Evolutionary conservation across 495 filamentous ascomycete species (phyloP).

Genomic region (Penicillium mononematosum): DNA sequence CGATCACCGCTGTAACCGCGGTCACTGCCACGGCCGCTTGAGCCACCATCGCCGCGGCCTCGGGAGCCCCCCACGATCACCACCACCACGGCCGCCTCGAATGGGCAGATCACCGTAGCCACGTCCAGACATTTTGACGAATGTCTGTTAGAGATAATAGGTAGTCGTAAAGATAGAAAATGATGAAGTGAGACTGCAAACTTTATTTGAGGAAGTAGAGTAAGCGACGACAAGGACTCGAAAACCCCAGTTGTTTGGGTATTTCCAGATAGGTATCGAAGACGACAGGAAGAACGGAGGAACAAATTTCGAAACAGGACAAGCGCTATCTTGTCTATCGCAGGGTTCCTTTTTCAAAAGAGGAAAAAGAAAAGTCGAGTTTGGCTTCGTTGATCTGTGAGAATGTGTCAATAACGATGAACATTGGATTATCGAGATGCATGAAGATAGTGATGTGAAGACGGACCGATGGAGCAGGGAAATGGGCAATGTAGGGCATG

Average conservation of each 20-base stretch:
- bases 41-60: neutral
- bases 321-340: neutral
- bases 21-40: neutral
- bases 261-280: too few species aligned
- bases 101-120: constrained; percentile 2
- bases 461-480: neutral
- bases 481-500: neutral
- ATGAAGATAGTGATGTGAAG: neutral
- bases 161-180: neutral
- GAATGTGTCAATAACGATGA: neutral
- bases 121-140: constrained; percentile 12
- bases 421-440: neutral
- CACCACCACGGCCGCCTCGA: constrained; percentile 4
- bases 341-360: neutral
- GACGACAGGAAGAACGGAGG: neutral
- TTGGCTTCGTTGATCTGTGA: neutral
- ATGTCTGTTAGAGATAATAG: neutral
- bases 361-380: neutral
- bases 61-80: neutral
- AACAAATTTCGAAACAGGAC: neutral
- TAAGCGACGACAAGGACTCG: neutral
- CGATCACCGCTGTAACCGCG: constrained; percentile 1
- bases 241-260: neutral
- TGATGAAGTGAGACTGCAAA: neutral
- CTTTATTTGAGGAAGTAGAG: neutral